A percentile compares a stretch with the other conserved stretches of the same genome.
phyloP scores from a whole-genome alignment of 331 rosid species.

The Rosa hybrid region DNA sequence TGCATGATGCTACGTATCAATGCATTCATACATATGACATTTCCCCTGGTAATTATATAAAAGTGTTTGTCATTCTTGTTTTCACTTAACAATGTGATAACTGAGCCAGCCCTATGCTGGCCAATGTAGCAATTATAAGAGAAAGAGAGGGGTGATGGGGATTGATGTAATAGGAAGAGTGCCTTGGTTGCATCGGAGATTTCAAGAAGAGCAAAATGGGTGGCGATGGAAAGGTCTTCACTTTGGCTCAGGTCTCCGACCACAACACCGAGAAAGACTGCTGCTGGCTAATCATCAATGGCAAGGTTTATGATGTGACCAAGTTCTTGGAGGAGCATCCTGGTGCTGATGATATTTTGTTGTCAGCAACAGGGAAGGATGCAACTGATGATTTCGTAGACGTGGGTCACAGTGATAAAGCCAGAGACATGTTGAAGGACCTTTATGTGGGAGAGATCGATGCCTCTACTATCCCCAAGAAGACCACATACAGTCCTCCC shows the following conservation, averaged over 20 bases:
- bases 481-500: constrained; percentile 39
- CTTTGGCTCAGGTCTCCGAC: constrained; percentile 47
- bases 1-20: too few species aligned
- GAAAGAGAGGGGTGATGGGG: too few species aligned
- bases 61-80: too few species aligned
- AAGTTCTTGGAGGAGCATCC: constrained; percentile 64
- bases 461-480: constrained; percentile 46
- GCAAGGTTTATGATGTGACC: constrained; percentile 63
- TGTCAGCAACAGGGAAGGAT: constrained; percentile 63
- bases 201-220: constrained; percentile 35
- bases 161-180: too few species aligned
- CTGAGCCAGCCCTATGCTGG: too few species aligned
- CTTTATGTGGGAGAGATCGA: constrained; percentile 51
- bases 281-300: constrained; percentile 55
- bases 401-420: constrained; percentile 57
- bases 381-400: constrained; percentile 70
- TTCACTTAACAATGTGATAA: too few species aligned
- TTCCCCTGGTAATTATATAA: too few species aligned
- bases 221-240: constrained; percentile 41
- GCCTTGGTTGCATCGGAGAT: not conserved
- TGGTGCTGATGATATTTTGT: constrained; percentile 61
- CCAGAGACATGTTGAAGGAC: constrained; percentile 55
- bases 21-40: too few species aligned
- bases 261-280: constrained; percentile 47
- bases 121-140: too few species aligned